Percentiles rank a stretch among this genome's conserved stretches.
These are phyloP conservation scores for Scytalidium lignicola DNA, from an alignment of 2,329 filamentous ascomycete species.

Conservation along the genomic window DNA sequence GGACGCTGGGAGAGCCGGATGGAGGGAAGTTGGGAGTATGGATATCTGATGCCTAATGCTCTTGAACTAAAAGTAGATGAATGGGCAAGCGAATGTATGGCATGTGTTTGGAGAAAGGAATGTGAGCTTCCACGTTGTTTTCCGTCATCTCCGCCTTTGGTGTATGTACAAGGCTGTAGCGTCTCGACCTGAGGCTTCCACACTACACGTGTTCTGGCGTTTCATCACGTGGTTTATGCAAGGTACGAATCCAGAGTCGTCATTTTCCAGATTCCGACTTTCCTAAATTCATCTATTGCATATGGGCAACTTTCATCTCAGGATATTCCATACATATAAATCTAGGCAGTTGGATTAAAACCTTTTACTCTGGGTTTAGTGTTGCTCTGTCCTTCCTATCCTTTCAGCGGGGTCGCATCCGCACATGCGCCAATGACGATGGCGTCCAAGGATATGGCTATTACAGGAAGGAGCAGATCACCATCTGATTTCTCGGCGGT, in stretches of 20 bases:
- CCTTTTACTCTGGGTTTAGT: too few relatives aligned
- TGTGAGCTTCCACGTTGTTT: constrained; percentile 1
- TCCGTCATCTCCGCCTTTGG: neutral
- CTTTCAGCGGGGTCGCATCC: neutral
- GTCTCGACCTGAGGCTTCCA: neutral
- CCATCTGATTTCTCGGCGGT: neutral
- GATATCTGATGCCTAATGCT: too few relatives aligned
- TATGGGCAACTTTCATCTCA: too few relatives aligned
- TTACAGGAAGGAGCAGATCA: neutral
- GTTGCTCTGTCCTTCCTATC: too few relatives aligned
- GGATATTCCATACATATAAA: too few relatives aligned
- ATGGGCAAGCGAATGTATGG: too few relatives aligned
- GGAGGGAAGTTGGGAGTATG: too few relatives aligned
- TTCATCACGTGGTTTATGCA: neutral
- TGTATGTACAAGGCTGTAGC: neutral
- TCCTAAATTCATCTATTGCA: neutral
- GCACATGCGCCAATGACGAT: neutral
- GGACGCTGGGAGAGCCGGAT: too few relatives aligned
- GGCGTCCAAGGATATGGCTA: neutral
- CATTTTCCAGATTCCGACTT: neutral
- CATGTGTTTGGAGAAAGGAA: neutral
- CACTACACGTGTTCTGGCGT: neutral
- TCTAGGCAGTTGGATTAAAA: too few relatives aligned
- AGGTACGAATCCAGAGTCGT: neutral
- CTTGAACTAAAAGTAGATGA: too few relatives aligned